These are phyloP conservation scores for Starmerella riodocensis DNA, from an alignment of 805 yeast genomes.

Conservation along the genomic window DNA sequence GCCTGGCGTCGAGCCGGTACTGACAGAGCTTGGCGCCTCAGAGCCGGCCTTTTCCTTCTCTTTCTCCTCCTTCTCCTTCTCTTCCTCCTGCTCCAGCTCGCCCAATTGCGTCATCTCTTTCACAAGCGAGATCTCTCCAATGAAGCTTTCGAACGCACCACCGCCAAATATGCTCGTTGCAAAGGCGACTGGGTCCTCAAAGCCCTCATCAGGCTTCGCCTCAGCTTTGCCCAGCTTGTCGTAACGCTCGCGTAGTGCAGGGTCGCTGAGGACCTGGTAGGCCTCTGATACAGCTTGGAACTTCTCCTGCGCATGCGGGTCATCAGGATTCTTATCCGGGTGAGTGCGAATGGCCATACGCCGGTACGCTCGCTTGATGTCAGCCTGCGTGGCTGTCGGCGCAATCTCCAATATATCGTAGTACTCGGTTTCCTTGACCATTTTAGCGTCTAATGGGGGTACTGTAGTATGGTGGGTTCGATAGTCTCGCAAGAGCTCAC, in stretches of 20 bases:
- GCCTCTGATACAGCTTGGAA: slow-evolving; percentile 62
- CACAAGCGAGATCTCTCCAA: slow-evolving; percentile 75
- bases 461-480: neutral
- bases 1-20: neutral
- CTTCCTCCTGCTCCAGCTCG: slow-evolving; percentile 36
- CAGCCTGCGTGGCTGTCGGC: slow-evolving; percentile 58
- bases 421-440: slow-evolving; percentile 79
- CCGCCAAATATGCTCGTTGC: slow-evolving; percentile 83
- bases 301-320: slow-evolving; percentile 73
- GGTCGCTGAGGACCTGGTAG: slow-evolving; percentile 56
- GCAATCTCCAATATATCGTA: slow-evolving; percentile 66
- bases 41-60: slow-evolving; percentile 14
- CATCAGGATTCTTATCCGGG: slow-evolving; percentile 95
- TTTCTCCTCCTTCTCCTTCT: slow-evolving; percentile 7
- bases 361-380: slow-evolving; percentile 88
- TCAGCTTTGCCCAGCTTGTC: slow-evolving; percentile 76
- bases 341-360: slow-evolving; percentile 79
- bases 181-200: slow-evolving; percentile 73
- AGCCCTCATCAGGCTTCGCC: slow-evolving; percentile 56
- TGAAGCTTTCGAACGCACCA: slow-evolving; percentile 71
- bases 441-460: slow-evolving; percentile 21
- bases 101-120: slow-evolving; percentile 57
- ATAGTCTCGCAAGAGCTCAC: too few species aligned
- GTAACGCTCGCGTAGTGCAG: slow-evolving; percentile 52
- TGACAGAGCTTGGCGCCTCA: neutral